Evolutionary conservation across 768 basidiomycete genomes (phyloP), one percentile per base, ranked within the genome.

Genomic region (Pisolithus microcarpus): DNA sequence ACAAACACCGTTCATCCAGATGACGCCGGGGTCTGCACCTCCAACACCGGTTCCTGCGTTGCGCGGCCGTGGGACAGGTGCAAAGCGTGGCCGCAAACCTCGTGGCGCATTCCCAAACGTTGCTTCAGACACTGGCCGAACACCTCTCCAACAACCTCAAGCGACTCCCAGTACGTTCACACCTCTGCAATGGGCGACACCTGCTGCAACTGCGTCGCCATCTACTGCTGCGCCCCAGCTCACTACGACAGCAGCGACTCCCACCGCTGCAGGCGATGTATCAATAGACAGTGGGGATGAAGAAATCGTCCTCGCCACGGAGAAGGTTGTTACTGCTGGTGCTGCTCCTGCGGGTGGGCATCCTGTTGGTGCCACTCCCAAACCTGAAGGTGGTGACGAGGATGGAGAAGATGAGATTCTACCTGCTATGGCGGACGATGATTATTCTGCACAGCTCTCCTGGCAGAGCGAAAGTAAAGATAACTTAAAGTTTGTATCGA

Each of bases 391-490:
- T 31, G 78, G 76, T 44, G 77, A 85, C n/a, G 86, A 69, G 0
- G 88, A 84, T 51, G 86, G 77, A 9, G 87, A 90, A 46, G 88
- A 91, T 52, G 87, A 91, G 56, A 63, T 87, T 39, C 63, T 89
- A 31, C 86, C 87, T 40, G 86, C 85, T 7, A 90, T 91, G 88
- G 88, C 87, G 1, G 89, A 91, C 54, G 89, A 91, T 54, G 89
- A 91, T 56, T 91, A 89, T 65, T 88, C 87, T 10, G 85, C 87
- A 1, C 89, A 90, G 58, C 63, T 84, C 49, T 84, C 83, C 4
- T 90, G 82, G 80, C 84, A 90, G 68, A 89, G 85, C 55, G 87
- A 91, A 71, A 87, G 87, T 42, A 91, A 91, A 58, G 87, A 88
- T 62, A 91, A 91, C 62, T 70, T 91, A 26, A 91, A 88, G 88